phyloP scores from a whole-genome alignment of 139 green algal species.

The Ettlia oleoabundans region DNA sequence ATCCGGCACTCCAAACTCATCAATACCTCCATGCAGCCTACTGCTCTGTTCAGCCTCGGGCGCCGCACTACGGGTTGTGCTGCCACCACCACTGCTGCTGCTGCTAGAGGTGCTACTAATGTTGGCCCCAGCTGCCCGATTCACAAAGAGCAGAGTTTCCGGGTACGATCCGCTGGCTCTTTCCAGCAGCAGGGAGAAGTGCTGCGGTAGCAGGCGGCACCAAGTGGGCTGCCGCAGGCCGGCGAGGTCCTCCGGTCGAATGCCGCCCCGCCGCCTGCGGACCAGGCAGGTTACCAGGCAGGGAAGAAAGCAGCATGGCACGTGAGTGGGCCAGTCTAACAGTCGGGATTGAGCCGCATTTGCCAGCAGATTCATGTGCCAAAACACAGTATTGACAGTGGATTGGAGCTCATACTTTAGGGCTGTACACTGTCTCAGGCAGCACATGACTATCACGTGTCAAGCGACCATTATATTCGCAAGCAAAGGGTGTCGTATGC shows the following conservation, averaged over 20 bases:
- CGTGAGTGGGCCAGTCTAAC: too few relatives aligned
- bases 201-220: constrained; percentile 74
- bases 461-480: too few relatives aligned
- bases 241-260: constrained; percentile 30
- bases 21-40: not conserved
- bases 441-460: too few relatives aligned
- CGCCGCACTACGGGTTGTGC: not conserved
- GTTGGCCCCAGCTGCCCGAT: not conserved
- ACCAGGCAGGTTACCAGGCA: not conserved
- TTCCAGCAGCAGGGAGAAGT: constrained; percentile 62
- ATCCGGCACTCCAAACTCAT: constrained; percentile 22
- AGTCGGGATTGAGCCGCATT: too few relatives aligned
- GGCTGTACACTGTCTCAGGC: too few relatives aligned
- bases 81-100: not conserved
- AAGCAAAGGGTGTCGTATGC: too few relatives aligned
- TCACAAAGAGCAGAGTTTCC: constrained; percentile 73
- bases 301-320: not conserved
- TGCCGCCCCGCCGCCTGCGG: constrained; percentile 39
- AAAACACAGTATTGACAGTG: too few relatives aligned
- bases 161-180: constrained; percentile 29
- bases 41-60: not conserved
- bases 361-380: too few relatives aligned
- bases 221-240: constrained; percentile 75
- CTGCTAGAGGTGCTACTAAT: not conserved
- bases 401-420: too few relatives aligned